phyloP scores from a whole-genome alignment of 768 basidiomycete genomes.

The Thelephora ganbajun region DNA sequence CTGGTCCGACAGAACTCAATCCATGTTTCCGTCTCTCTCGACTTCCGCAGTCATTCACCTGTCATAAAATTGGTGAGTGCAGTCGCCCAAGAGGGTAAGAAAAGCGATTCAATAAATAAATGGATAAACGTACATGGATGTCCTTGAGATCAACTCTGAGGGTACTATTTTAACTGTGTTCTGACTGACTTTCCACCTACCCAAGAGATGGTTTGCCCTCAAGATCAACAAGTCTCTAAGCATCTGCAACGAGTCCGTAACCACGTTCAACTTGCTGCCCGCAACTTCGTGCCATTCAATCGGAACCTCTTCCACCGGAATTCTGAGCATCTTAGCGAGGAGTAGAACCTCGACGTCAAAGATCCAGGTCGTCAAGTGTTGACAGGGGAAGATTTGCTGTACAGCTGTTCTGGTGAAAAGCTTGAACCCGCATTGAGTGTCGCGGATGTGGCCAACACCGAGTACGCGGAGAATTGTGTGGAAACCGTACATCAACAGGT shows the following conservation, averaged over 20 bases:
- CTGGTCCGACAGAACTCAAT: too few species aligned
- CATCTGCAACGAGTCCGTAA: conserved; percentile 82
- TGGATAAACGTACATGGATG: too few species aligned
- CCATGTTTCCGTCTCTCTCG: too few species aligned
- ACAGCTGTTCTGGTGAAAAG: conserved; percentile 80
- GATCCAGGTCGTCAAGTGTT: conserved; percentile 88
- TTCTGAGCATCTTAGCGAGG: conserved; percentile 61
- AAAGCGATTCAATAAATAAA: too few species aligned
- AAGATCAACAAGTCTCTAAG: conserved; percentile 75
- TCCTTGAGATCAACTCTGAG: too few species aligned
- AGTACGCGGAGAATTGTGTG: conserved; percentile 82
- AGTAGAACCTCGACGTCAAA: conserved; percentile 92
- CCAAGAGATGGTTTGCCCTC: conserved; percentile 65
- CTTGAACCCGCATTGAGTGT: conserved; percentile 98
- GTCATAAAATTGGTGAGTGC: too few species aligned
- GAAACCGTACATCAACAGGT: conserved; percentile 87
- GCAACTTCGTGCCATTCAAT: conserved; percentile 90
- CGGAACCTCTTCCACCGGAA: conserved; percentile 77
- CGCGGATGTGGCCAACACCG: conserved; percentile 81
- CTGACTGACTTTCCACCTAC: conserved; percentile 47
- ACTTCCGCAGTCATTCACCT: too few species aligned
- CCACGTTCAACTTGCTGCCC: conserved; percentile 83
- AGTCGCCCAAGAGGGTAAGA: too few species aligned
- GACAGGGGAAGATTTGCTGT: conserved; percentile 67
- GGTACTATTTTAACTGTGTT: too few species aligned